Conservation (phyloP, 2,329 filamentous ascomycete genomes). For the Shiraia bambusicola region DNA sequence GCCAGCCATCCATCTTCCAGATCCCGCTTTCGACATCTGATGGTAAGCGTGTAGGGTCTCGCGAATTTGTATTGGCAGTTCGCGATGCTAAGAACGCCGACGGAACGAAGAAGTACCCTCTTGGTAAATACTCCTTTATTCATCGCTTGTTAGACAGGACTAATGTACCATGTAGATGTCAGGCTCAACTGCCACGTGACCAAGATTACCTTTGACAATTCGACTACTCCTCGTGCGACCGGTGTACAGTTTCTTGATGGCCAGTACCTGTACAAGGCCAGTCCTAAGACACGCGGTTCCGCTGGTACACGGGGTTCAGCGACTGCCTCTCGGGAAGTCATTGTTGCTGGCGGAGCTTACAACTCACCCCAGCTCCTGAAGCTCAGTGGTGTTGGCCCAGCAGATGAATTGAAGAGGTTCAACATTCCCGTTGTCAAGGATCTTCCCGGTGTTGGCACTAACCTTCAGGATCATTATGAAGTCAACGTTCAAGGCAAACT, state of each 20-base stretch:
- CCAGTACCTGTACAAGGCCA: slow-evolving; percentile 46
- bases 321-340: slow-evolving; percentile 36
- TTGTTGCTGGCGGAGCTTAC: slow-evolving; percentile 54
- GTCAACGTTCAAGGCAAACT: slow-evolving; percentile 50
- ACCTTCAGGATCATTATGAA: slow-evolving; percentile 65
- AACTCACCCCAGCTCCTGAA: slow-evolving; percentile 67
- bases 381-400: slow-evolving; percentile 63
- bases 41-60: slow-evolving; percentile 54
- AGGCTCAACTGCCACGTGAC: slow-evolving; percentile 65
- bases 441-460: slow-evolving; percentile 63
- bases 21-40: slow-evolving; percentile 58
- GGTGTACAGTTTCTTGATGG: slow-evolving; percentile 49
- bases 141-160: no score
- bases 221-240: slow-evolving; percentile 53
- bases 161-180: slow-evolving; percentile 45
- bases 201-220: slow-evolving; percentile 65
- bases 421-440: slow-evolving; percentile 58
- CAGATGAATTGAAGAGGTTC: slow-evolving; percentile 54
- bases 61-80: slow-evolving; percentile 57
- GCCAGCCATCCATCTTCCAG: slow-evolving; percentile 55
- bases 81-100: slow-evolving; percentile 53
- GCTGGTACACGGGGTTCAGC: slow-evolving; percentile 43
- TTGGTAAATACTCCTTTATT: slow-evolving; percentile 25
- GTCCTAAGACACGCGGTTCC: slow-evolving; percentile 36
- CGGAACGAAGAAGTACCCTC: slow-evolving; percentile 57